These are phyloP conservation scores for Colletotrichum karsti DNA, from an alignment of 2,329 filamentous ascomycete species.

Conservation along the genomic window DNA sequence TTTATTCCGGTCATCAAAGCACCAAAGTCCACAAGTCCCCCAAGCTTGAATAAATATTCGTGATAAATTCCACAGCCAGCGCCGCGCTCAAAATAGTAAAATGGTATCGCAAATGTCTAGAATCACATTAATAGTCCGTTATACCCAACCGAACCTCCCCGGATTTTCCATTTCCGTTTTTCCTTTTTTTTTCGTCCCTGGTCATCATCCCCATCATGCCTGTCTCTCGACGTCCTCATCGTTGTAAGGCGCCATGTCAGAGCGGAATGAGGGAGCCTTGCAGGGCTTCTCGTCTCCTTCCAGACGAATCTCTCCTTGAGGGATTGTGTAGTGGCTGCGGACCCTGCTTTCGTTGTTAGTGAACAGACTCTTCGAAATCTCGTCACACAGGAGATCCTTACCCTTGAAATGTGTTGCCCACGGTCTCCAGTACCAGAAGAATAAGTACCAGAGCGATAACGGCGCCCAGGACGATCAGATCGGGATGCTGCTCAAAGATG, in stretches of 20 bases:
- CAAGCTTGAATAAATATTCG: not conserved
- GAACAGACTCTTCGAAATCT: not conserved
- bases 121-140: constrained; percentile 13
- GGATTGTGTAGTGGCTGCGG: constrained; percentile 12
- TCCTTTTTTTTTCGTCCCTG: too few species aligned
- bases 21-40: not conserved
- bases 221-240: not conserved
- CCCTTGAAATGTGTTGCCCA: constrained; percentile 25
- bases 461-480: constrained; percentile 24
- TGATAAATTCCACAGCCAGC: constrained; percentile 3
- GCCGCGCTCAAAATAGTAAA: constrained; percentile 20
- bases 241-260: not conserved
- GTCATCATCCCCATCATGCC: not conserved
- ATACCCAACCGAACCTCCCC: not conserved
- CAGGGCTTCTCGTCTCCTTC: constrained; percentile 16
- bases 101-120: constrained; percentile 22
- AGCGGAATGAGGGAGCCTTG: constrained; percentile 16
- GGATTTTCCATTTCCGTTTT: not conserved
- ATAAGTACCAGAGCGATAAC: constrained; percentile 16
- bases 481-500: constrained; percentile 24
- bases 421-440: constrained; percentile 20
- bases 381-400: not conserved
- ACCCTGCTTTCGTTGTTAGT: constrained; percentile 2
- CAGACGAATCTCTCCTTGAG: constrained; percentile 12
- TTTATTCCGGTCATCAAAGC: not conserved